These are phyloP conservation scores for Rubroboletus satanas DNA, from an alignment of 768 basidiomycete species.

Conservation along the genomic window DNA sequence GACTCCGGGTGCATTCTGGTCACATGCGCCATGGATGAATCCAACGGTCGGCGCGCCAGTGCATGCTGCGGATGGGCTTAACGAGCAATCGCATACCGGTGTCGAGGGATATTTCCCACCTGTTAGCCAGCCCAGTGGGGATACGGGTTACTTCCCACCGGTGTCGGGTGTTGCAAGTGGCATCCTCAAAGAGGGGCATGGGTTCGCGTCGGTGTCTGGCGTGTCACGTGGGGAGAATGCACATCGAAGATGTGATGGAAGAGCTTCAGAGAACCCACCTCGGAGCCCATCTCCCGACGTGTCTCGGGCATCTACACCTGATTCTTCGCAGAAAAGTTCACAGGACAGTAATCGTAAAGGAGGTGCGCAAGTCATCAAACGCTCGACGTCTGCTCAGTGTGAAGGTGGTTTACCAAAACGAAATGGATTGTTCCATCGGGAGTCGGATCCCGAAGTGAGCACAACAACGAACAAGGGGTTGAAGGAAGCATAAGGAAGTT, in stretches of 20 bases:
- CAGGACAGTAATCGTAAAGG: conserved; percentile 17
- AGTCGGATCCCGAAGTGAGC: conserved; percentile 29
- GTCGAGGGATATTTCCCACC: conserved; percentile 43
- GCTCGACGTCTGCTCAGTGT: conserved; percentile 27
- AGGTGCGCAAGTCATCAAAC: conserved; percentile 23
- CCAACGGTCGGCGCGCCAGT: conserved; percentile 62
- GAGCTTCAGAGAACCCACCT: conserved; percentile 4
- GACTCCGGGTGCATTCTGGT: conserved; percentile 73
- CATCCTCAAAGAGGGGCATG: conserved; percentile 31
- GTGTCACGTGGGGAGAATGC: not conserved
- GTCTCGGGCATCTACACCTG: conserved; percentile 7
- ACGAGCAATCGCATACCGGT: conserved; percentile 8
- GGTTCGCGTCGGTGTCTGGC: not conserved
- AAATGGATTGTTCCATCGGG: conserved; percentile 29
- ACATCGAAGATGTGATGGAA: conserved; percentile 1
- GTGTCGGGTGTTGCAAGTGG: conserved; percentile 35
- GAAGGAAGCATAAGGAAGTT: conserved; percentile 19
- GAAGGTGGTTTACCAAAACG: conserved; percentile 26
- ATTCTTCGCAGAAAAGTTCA: conserved; percentile 3
- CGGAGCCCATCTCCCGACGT: conserved; percentile 6
- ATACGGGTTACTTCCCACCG: conserved; percentile 42
- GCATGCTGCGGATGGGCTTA: conserved; percentile 23
- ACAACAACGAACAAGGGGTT: conserved; percentile 21
- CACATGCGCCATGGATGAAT: conserved; percentile 54
- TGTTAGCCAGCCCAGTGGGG: conserved; percentile 22